Base-by-base conservation (phyloP, 2,329 filamentous ascomycete species). In the Gaeumannomyces sp. region DNA sequence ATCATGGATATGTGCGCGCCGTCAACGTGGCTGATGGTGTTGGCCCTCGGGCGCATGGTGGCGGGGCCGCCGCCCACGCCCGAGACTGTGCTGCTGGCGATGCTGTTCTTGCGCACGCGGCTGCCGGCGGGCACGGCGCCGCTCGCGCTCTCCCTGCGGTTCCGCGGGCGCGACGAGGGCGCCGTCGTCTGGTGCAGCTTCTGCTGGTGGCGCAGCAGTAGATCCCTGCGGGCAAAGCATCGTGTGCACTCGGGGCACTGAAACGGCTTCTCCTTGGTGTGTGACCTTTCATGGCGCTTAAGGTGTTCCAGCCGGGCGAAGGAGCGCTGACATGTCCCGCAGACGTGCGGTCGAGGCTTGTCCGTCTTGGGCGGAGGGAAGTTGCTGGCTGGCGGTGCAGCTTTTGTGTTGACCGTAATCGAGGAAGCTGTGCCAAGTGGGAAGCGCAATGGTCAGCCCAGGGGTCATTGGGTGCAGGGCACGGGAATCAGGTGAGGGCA, bases 241-340 rank as follows among this genome's bases (percentile, higher is more conserved):
- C 95, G 83, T 53, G 92, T 85, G 77, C 95, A 99, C 76, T 98
- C 92, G 33, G 92, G 92, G 73, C 95, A 99, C 77, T 97, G 93
- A 72, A 99, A 99, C 1, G 95, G 95, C 81, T 99, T 99, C 79
- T 99, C 93, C 76, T 99, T 97, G 59, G 93, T 97, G 75, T 97
- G 93, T n/a, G 93, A 97, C 68, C 95, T 87, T 79, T 98, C 95
- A 77, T 99, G 95, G 67, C 95, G 90, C 80, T 99, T 99, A 70
- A 99, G 81, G 76, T 99, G 95, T 79, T 99, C 95, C 71, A 99
- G 81, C 67, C 95, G 89, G 66, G 95, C 95, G 76, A 99, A 99
- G 38, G 92, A 96, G 69, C 95, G 89, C 72, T 89, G 86, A 77
- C 95, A 99, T 61, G 93, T 98, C 57, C 83, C 87, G 80, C 95